Evolutionary conservation across 257 asterid species (phyloP), one percentile per base, ranked within the genome.

Genomic region (Solanum ossicruentum): DNA sequence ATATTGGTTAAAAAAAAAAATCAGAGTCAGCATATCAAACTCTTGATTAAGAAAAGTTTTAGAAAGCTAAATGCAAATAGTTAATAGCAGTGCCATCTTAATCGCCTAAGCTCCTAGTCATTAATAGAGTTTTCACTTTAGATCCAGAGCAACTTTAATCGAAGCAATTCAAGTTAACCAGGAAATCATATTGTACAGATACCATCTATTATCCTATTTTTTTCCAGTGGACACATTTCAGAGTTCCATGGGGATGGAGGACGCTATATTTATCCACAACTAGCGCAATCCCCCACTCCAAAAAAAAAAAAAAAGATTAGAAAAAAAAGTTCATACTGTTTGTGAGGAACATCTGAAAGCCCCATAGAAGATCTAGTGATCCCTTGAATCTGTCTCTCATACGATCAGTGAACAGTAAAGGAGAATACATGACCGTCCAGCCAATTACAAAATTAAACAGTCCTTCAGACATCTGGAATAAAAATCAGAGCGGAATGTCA

Each of bases 361-460:
- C 92, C 99, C 99, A 96, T 3, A 96, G 86, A 56, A 94, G 86
- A 81, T 93, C 98, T 41, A 95, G 88, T 4, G 98, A 95, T 78
- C 98, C 98, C 83, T 88, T 93, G 84, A 78, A 94, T 85, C 93
- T 89, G 88, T 88, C 92, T 88, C 97, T 94, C 90, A 87, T 89
- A 84, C 84, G 88, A 86, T 96, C 99, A 11, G 97, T 95, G 89
- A 90, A 96, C 28, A 96, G 91, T 97, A 96, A 85, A 71, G 99
- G 99, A 73, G 98, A 95, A 89, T 93, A 95, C 92, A 94, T 87
- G 85, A 93, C 88, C 32, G 98, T 96, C 99, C 99, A 96, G 65
- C 93, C 99, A 73, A 96, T 88, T 16, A 96, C 99, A 85, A 96
- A 94, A 93, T 95, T 94, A 93, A 96, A 96, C 83, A 96, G 89